Conservation (phyloP, 768 basidiomycete species). For the Leucogyrophana mollusca region DNA sequence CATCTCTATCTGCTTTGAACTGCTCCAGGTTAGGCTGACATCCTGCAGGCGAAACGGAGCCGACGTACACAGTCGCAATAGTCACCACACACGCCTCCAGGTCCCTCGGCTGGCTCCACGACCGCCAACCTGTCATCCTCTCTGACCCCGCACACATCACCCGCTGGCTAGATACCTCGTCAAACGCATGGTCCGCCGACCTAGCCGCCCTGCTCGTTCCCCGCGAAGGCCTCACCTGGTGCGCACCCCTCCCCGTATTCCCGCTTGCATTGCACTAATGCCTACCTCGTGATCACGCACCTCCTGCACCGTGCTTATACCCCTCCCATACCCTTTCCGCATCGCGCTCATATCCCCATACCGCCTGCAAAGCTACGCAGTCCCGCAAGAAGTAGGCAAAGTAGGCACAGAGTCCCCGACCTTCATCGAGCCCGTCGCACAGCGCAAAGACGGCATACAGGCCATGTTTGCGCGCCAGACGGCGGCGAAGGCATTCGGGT, state of each 20-base stretch:
- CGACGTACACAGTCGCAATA: constrained; percentile 83
- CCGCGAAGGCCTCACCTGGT: constrained; percentile 74
- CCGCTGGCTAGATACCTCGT: constrained; percentile 79
- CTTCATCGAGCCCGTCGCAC: constrained; percentile 77
- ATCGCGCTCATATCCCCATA: not conserved
- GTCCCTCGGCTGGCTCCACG: constrained; percentile 84
- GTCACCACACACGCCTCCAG: constrained; percentile 79
- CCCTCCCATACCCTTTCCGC: no score
- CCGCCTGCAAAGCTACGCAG: constrained; percentile 62
- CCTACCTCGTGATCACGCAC: no score
- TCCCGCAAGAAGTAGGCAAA: constrained; percentile 88
- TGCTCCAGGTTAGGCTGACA: not conserved
- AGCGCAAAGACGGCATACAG: constrained; percentile 83
- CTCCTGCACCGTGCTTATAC: no score
- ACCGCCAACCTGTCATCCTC: constrained; percentile 85
- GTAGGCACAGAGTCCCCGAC: constrained; percentile 81
- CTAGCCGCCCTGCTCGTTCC: constrained; percentile 62
- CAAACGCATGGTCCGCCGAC: constrained; percentile 59
- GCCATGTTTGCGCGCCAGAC: constrained; percentile 80
- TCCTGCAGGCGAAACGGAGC: constrained; percentile 46
- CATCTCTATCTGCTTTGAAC: constrained; percentile 16
- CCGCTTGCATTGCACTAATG: not conserved
- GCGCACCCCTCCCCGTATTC: constrained; percentile 16
- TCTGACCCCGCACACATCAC: constrained; percentile 55
- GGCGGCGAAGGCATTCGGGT: no score